These are phyloP conservation scores for Metrosideros polymorpha DNA, from an alignment of 441 rosid genomes.

Conservation along the genomic window DNA sequence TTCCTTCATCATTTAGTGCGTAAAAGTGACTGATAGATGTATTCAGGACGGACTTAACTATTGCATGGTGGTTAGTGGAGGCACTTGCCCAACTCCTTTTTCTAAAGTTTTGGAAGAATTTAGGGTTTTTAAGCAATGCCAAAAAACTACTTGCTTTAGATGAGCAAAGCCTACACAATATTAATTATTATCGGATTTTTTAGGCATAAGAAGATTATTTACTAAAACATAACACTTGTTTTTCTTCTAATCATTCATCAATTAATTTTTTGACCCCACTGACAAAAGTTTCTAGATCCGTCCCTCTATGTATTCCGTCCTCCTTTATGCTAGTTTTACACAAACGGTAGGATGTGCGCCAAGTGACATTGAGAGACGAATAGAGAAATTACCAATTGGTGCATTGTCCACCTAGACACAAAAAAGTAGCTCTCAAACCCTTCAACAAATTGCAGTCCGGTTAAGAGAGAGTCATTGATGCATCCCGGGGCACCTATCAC, in stretches of 20 bases:
- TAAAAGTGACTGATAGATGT: neutral
- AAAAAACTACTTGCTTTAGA: neutral
- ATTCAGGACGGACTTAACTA: neutral
- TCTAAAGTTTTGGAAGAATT: neutral
- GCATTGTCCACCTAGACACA: constrained; percentile 90
- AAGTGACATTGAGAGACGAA: neutral
- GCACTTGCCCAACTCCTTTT: neutral
- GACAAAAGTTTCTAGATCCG: neutral
- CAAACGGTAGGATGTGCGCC: neutral
- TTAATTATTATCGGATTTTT: neutral
- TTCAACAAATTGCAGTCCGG: constrained; percentile 89
- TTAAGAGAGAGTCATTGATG: constrained; percentile 75
- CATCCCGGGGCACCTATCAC: constrained; percentile 84
- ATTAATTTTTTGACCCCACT: neutral
- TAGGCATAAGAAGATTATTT: neutral
- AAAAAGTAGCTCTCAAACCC: constrained; percentile 82
- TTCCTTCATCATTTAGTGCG: neutral
- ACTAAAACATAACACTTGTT: neutral
- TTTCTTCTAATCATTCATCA: neutral
- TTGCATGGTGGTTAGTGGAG: neutral
- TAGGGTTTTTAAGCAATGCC: neutral
- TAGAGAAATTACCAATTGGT: constrained; percentile 60
- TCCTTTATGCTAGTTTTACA: neutral
- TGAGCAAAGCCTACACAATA: neutral
- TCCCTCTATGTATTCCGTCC: neutral